These are phyloP conservation scores for Lentinula edodes DNA, from an alignment of 768 basidiomycete genomes.

Conservation along the genomic window DNA sequence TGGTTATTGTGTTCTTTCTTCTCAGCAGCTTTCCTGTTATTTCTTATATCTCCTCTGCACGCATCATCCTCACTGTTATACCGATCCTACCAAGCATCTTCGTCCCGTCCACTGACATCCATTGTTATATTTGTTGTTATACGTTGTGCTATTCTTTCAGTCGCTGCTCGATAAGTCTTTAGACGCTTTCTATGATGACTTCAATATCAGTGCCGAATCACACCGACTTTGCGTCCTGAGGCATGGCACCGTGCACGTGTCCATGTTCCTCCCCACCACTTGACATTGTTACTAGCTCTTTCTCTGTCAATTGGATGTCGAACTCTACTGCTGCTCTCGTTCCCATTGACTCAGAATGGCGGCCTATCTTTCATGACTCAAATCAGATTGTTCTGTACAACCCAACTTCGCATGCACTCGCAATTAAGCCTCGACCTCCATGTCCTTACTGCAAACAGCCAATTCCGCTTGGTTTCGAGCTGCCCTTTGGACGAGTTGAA, in stretches of 20 bases:
- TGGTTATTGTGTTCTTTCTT: neutral
- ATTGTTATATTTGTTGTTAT: neutral
- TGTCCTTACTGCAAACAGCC: conserved; percentile 77
- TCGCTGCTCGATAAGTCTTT: neutral
- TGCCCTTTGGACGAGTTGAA: conserved; percentile 8
- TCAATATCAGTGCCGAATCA: too few species aligned
- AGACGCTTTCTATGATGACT: too few species aligned
- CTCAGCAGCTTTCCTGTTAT: neutral
- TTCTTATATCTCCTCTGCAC: neutral
- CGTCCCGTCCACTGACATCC: neutral
- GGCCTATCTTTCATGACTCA: conserved; percentile 69
- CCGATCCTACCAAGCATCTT: neutral
- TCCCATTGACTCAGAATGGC: conserved; percentile 47
- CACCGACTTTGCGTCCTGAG: too few species aligned
- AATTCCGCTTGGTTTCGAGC: conserved; percentile 41
- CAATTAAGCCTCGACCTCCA: conserved; percentile 38
- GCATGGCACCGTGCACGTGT: neutral
- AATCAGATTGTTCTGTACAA: conserved; percentile 89
- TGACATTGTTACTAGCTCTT: neutral
- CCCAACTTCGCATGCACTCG: conserved; percentile 75
- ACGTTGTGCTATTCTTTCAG: neutral
- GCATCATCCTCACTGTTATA: neutral
- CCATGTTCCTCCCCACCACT: neutral
- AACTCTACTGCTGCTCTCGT: conserved; percentile 10
- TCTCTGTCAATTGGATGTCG: neutral